Conservation (phyloP, 2,329 filamentous ascomycete species). For the Fusarium devonianum region DNA sequence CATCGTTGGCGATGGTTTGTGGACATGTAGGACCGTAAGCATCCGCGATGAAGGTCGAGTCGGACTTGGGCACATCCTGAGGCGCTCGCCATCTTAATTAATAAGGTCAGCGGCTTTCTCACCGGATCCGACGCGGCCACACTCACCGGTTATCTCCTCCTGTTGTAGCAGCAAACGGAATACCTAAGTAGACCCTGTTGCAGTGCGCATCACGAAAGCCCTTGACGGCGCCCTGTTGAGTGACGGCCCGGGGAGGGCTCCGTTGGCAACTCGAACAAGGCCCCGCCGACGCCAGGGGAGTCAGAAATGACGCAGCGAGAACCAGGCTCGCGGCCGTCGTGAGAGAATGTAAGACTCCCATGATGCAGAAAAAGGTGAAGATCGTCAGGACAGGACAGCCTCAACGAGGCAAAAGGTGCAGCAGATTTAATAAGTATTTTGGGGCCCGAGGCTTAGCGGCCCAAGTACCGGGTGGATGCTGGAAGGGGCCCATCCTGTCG, state of each 20-base stretch:
- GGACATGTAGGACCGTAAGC: slow-evolving; percentile 37
- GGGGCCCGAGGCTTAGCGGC: no score
- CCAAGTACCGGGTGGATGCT: no score
- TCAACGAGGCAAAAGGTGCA: no score
- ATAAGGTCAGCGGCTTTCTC: slow-evolving; percentile 7
- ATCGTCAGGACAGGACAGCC: slow-evolving; percentile 15
- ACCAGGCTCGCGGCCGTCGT: slow-evolving; percentile 21
- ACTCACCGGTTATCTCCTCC: slow-evolving; percentile 48
- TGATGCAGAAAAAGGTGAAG: slow-evolving; percentile 25
- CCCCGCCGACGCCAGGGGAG: background rate
- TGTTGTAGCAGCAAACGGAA: slow-evolving; percentile 51
- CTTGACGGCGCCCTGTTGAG: slow-evolving; percentile 44
- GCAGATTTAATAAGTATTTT: no score
- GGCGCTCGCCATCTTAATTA: slow-evolving; percentile 34
- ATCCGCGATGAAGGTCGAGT: slow-evolving; percentile 14
- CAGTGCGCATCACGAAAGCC: slow-evolving; percentile 47
- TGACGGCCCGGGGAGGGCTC: slow-evolving; percentile 18
- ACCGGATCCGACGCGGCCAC: background rate
- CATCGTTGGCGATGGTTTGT: slow-evolving; percentile 28
- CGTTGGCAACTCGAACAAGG: background rate
- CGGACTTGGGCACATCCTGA: slow-evolving; percentile 27
- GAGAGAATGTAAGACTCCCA: slow-evolving; percentile 26
- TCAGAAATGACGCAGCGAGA: slow-evolving; percentile 27
- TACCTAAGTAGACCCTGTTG: slow-evolving; percentile 48
- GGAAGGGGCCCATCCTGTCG: no score